Base-by-base conservation (phyloP, 2,329 filamentous ascomycete genomes). In the Alternaria alternata region DNA sequence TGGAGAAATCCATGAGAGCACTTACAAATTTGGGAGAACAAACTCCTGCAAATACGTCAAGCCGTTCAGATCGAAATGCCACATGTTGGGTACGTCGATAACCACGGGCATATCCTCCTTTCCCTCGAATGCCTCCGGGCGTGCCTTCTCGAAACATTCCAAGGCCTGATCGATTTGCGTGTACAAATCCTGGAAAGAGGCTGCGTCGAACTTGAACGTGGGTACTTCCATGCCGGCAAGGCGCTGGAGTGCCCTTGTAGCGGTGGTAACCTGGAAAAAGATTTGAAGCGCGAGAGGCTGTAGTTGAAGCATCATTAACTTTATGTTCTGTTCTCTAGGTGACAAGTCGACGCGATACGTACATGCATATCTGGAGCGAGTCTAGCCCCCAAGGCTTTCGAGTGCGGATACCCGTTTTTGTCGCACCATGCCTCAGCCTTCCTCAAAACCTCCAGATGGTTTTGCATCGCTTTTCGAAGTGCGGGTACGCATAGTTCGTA, bases 11-110 rank as follows among this genome's bases (percentile, higher is more conserved):
- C 28, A 14, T 2, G 30, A 5, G 18, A 11, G 18, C 0, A 6
- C 44, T 34, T 16, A 34, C 44, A 48, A 48, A 2, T 48, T 48
- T 7, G 28, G 28, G n/a, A 48, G 28, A 48, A 48, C 44, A 9
- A 48, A 34, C 28, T 48, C 28, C 4, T 48, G 28, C 44, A 48
- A 9, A 9, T 48, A 48, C 1, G 28, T 34, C 6, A 48, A 48
- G 44, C 44, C 44, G 28, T 48, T 48, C 12, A 48, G 22, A 1
- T 48, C 44, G 28, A 34, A 48, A 22, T 48, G 28, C 44, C 28
- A 34, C 28, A 48, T 34, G n/a, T 22, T 48, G 3, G 44, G 44
- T 32, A 48, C 44, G 7, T 48, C 44, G 44, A 48, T 48, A n/a
- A 18, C 20, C 11, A 48, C 11, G 11, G 44, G 28, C 44, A 48